Base-by-base conservation (phyloP, 148 eudicot species). In the Persicaria maculosa region DNA sequence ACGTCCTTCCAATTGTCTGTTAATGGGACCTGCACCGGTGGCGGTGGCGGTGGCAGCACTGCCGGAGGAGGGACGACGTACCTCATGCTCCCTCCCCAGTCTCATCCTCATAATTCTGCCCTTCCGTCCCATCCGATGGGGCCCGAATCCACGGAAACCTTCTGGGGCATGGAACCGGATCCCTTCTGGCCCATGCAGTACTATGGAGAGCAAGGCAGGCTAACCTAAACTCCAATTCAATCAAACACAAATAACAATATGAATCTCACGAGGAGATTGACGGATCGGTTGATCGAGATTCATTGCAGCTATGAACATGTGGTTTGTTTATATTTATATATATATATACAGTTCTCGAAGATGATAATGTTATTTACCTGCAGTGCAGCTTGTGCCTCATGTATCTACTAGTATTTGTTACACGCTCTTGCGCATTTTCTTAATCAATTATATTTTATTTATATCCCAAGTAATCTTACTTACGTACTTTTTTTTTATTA, bases 141-240 rank as follows among this genome's bases (percentile, higher is more conserved):
- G 6, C 36, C 20, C 7, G 84, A 79, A 31, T 11, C 85, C 4
- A 81, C 54, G 40, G 88, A 89, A 46, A 79, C 77, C 48, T 61
- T 86, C 12, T 91, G 97, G 97, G 72, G 77, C 61, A 83, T 83
- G 78, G 93, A 91, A 78, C 12, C 52, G 6, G 47, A 17, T 5
- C 91, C 89, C 79, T 74, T 91, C 67, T 91, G 97, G 97, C 86
- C 97, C 73, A 81, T 89, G 85, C 87, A 91, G 57, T 72, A 86
- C 59, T 88, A 81, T 76, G 83, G 77, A 16, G 81, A 77, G 15
- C 78, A 75, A 72, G 58, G 62, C 47, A 71, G 46, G 70, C 15
- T 40, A 25, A 65, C 31, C 47, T 65, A 36, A 62, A 19, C 22
- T 5, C 20, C 20, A 57, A 55, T 19, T 62, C 1, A 15, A 9